These are phyloP conservation scores for Wallacemonas sp. DNA, from an alignment of 208 protist species.

Conservation along the genomic window DNA sequence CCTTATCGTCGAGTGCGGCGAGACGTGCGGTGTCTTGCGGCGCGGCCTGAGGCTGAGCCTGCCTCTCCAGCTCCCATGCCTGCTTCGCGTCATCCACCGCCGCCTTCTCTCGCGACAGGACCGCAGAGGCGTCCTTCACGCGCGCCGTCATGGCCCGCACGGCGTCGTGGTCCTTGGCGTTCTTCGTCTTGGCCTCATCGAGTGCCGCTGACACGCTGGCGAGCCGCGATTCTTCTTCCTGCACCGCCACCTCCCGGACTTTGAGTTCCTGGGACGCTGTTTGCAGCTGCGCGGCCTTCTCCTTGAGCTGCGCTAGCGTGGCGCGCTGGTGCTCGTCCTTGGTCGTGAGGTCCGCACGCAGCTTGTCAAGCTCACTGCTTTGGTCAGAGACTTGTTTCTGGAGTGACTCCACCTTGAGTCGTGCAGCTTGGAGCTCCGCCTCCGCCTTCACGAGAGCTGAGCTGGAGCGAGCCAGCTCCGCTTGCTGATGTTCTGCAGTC, in stretches of 20 bases:
- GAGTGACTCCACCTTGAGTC: too few species aligned
- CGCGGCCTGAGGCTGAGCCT: background rate
- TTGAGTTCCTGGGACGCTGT: slow-evolving; percentile 17
- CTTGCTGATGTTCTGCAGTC: too few species aligned
- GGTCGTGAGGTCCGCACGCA: slow-evolving; percentile 11
- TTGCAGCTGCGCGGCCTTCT: slow-evolving; percentile 19
- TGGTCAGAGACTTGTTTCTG: background rate
- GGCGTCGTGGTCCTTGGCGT: background rate
- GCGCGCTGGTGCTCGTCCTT: slow-evolving; percentile 16
- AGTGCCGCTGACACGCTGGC: background rate
- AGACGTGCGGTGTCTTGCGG: background rate
- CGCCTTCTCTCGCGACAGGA: slow-evolving; percentile 2
- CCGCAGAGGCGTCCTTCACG: slow-evolving; percentile 6
- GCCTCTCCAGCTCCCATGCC: background rate
- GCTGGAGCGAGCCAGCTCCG: too few species aligned
- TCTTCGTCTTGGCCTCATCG: slow-evolving; percentile 3
- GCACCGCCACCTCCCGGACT: background rate
- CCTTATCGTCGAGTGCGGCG: background rate
- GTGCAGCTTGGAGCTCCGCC: too few species aligned
- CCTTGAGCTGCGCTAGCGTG: slow-evolving; percentile 12
- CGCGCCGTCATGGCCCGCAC: slow-evolving; percentile 1
- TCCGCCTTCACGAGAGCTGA: too few species aligned
- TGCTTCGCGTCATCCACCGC: background rate
- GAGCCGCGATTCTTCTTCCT: background rate
- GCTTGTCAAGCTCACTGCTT: slow-evolving; percentile 2